Evolutionary conservation across 2,329 filamentous ascomycete genomes (phyloP).

Genomic region (Coniella lustricola): DNA sequence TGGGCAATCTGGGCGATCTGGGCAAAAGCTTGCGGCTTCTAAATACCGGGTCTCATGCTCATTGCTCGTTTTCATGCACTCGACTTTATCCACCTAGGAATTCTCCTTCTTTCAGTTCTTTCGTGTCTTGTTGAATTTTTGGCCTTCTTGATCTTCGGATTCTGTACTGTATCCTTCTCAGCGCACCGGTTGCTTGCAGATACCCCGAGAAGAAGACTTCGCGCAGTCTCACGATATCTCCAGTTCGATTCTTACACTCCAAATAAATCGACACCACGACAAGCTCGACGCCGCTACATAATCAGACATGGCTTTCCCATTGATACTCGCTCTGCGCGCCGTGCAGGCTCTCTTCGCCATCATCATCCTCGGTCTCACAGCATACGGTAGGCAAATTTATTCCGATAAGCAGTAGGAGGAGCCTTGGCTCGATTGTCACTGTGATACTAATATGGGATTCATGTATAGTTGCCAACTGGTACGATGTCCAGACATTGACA

Average conservation of each 20-base stretch:
- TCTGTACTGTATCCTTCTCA: constrained; percentile 20
- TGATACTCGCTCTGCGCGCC: constrained; percentile 37
- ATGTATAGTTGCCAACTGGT: constrained; percentile 51
- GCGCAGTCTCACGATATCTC: too few species aligned
- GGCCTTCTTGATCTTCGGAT: constrained; percentile 1
- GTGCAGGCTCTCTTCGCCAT: constrained; percentile 40
- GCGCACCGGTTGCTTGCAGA: constrained; percentile 21
- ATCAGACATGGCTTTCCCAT: constrained; percentile 32
- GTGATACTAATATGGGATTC: constrained; percentile 19
- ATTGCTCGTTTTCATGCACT: constrained; percentile 5
- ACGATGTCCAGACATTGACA: constrained; percentile 46
- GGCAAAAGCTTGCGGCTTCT: constrained; percentile 2
- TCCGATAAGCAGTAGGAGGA: not conserved
- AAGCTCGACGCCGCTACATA: constrained; percentile 5
- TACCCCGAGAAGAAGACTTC: not conserved
- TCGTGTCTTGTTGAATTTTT: constrained; percentile 16
- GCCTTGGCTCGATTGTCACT: too few species aligned
- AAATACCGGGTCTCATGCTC: constrained; percentile 7
- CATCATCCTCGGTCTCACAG: constrained; percentile 40
- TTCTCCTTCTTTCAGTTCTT: not conserved
- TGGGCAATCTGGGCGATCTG: constrained; percentile 10
- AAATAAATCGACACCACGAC: constrained; percentile 4
- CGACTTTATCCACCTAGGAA: constrained; percentile 9
- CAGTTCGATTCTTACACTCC: constrained; percentile 10
- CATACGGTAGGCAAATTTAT: constrained; percentile 37